Percentiles rank a stretch among this genome's conserved stretches.
phyloP scores from a whole-genome alignment of 2,329 filamentous ascomycete species.

The Phialophora macrospora region DNA sequence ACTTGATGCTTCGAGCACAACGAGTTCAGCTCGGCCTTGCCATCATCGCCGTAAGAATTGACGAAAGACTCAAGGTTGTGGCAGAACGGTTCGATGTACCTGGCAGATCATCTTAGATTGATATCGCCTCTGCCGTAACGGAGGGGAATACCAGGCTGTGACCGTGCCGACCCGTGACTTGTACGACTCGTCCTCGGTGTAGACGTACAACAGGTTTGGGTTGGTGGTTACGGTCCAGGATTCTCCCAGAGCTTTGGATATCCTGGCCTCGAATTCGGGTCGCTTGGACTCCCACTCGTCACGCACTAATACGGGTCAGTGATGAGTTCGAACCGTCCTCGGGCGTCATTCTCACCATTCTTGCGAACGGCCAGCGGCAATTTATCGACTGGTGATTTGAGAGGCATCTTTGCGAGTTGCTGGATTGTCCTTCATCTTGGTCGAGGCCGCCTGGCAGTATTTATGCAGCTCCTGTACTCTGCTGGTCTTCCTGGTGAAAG shows the following conservation, averaged over 20 bases:
- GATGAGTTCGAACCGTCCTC: not conserved
- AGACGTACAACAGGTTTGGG: conserved; percentile 51
- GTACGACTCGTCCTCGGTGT: conserved; percentile 49
- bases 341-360: conserved; percentile 15
- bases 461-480: not conserved
- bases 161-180: conserved; percentile 45
- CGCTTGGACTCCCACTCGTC: conserved; percentile 60
- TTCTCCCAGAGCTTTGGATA: conserved; percentile 55
- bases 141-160: conserved; percentile 48
- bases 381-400: conserved; percentile 22
- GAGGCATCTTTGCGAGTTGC: conserved; percentile 13
- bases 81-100: conserved; percentile 24
- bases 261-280: conserved; percentile 49
- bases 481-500: not conserved
- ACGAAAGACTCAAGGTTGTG: conserved; percentile 47
- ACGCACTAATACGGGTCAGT: conserved; percentile 49
- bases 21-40: conserved; percentile 56
- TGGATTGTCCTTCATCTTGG: not conserved
- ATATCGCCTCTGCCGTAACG: not conserved
- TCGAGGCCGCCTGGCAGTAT: not conserved
- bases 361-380: conserved; percentile 32
- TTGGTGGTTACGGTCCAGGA: conserved; percentile 59
- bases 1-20: conserved; percentile 40
- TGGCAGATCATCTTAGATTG: not conserved
- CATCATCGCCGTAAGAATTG: conserved; percentile 47